These are phyloP conservation scores for Actinidia chinensis DNA, from an alignment of 179 eudicot species.

Conservation along the genomic window DNA sequence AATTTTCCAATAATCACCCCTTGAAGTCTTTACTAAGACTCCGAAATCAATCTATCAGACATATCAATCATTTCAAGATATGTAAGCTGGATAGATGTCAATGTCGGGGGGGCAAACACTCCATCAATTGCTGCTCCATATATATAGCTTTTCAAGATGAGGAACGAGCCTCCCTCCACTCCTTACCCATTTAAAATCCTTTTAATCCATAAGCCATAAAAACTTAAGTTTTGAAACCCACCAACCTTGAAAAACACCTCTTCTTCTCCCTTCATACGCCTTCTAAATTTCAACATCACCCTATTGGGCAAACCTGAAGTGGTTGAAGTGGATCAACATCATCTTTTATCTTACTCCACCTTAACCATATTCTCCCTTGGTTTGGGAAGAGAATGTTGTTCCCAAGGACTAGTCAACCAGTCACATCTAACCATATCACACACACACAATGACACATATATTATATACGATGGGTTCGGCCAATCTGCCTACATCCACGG, in stretches of 20 bases:
- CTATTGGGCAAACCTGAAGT: slow-evolving; percentile 22
- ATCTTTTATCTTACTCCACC: slow-evolving; percentile 3
- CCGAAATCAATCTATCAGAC: slow-evolving; percentile 10
- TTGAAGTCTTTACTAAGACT: background rate
- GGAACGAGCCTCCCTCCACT: slow-evolving; percentile 16
- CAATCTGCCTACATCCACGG: too few species aligned
- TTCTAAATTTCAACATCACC: background rate
- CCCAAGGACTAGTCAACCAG: too few species aligned
- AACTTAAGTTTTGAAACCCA: slow-evolving; percentile 10
- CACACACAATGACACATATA: too few species aligned
- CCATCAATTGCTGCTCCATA: slow-evolving; percentile 7
- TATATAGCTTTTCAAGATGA: slow-evolving; percentile 9
- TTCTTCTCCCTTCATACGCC: slow-evolving; percentile 23
- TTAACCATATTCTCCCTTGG: background rate
- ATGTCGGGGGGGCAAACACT: slow-evolving; percentile 14
- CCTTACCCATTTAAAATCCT: slow-evolving; percentile 6
- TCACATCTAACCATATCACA: too few species aligned
- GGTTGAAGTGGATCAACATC: slow-evolving; percentile 13
- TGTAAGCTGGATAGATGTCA: slow-evolving; percentile 4
- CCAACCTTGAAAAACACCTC: slow-evolving; percentile 7
- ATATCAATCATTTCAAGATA: background rate
- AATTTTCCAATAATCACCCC: slow-evolving; percentile 11
- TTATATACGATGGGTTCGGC: too few species aligned
- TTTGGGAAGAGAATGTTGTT: too few species aligned
- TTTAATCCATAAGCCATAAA: slow-evolving; percentile 1